These are phyloP conservation scores for Ceratocystis harringtonii DNA, from an alignment of 2,329 filamentous ascomycete species.

Conservation along the genomic window DNA sequence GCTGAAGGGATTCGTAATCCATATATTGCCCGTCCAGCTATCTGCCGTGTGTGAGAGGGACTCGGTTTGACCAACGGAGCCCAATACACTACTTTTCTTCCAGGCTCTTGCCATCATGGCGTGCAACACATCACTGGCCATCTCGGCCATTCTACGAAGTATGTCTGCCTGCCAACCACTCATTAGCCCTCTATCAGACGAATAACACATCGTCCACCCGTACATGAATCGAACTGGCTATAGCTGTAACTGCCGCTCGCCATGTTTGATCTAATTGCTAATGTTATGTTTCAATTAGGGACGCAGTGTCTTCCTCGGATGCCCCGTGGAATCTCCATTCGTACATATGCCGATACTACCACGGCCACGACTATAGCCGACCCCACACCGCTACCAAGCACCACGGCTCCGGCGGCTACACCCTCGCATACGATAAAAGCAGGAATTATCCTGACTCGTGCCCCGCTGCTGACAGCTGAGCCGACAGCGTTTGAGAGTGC, in stretches of 20 bases:
- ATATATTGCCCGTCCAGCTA: background rate
- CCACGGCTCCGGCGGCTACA: slow-evolving; percentile 17
- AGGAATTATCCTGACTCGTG: slow-evolving; percentile 72
- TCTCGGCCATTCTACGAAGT: slow-evolving; percentile 13
- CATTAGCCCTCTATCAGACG: background rate
- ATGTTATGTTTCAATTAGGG: background rate
- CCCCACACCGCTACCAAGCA: slow-evolving; percentile 19
- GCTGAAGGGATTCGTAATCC: slow-evolving; percentile 4
- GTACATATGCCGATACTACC: slow-evolving; percentile 24
- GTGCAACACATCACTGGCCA: slow-evolving; percentile 6
- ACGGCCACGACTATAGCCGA: slow-evolving; percentile 18
- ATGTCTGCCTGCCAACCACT: background rate
- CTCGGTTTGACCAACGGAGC: background rate
- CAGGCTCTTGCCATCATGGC: background rate
- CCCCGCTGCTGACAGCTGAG: slow-evolving; percentile 71
- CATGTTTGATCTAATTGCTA: background rate
- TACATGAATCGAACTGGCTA: background rate
- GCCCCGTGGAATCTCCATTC: slow-evolving; percentile 6
- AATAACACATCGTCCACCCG: background rate
- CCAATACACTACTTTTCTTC: background rate
- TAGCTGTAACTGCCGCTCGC: background rate
- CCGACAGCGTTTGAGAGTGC: slow-evolving; percentile 80
- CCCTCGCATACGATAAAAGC: slow-evolving; percentile 37
- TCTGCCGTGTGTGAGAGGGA: background rate
- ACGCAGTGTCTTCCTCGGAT: slow-evolving; percentile 2